Percentiles rank a stretch among this genome's conserved stretches.
phyloP scores from a whole-genome alignment of 164 flowering plant species.

The Aristolochia californica region DNA sequence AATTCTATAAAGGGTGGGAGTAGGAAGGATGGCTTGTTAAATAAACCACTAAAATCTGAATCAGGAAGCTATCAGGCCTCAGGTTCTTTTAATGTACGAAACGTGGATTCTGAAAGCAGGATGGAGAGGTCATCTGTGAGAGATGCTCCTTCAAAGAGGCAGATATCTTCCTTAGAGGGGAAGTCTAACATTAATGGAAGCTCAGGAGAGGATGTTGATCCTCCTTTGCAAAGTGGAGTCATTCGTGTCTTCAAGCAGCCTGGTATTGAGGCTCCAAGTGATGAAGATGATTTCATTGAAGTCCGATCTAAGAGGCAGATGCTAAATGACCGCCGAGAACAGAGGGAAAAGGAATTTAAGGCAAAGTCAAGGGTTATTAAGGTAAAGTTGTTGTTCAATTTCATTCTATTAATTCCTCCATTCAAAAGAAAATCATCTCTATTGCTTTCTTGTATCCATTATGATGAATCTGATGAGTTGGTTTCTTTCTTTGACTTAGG shows the following conservation, averaged over 20 bases:
- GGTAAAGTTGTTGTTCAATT: conserved; percentile 26
- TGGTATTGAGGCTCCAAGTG: conserved; percentile 93
- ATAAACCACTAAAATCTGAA: conserved; percentile 33
- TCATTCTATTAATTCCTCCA: neutral
- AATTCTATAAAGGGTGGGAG: conserved; percentile 24
- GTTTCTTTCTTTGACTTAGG: conserved; percentile 29
- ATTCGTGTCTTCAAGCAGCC: conserved; percentile 86
- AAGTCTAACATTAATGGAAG: conserved; percentile 33
- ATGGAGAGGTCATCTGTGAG: conserved; percentile 29
- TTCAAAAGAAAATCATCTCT: neutral
- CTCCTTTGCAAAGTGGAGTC: conserved; percentile 82
- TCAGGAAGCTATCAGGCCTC: conserved; percentile 25
- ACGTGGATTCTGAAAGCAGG: conserved; percentile 29
- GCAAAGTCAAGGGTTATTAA: conserved; percentile 54
- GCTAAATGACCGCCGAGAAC: conserved; percentile 94
- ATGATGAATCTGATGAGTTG: neutral
- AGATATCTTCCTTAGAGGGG: conserved; percentile 27
- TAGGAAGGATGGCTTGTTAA: conserved; percentile 24
- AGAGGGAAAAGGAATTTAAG: conserved; percentile 81
- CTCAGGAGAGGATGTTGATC: conserved; percentile 65
- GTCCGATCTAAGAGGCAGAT: conserved; percentile 97
- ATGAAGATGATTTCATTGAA: conserved; percentile 97
- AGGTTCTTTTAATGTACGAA: conserved; percentile 20
- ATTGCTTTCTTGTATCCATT: neutral
- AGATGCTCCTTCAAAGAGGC: conserved; percentile 25